Conservation (phyloP, 768 basidiomycete species). For the Tricholoma terreum region DNA sequence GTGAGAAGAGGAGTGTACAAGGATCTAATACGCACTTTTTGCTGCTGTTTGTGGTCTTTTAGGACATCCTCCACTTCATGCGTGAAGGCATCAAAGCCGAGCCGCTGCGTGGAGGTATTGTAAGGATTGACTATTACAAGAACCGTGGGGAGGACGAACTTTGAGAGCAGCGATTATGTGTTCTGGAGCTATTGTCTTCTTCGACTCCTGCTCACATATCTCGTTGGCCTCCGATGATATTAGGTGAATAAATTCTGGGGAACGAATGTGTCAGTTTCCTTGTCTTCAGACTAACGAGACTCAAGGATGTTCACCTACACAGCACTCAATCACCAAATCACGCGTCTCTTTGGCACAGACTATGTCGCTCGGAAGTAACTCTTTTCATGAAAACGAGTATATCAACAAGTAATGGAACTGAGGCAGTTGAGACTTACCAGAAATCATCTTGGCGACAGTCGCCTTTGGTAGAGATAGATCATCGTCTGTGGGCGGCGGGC, state of each 20-base stretch:
- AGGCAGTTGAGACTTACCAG: constrained; percentile 48
- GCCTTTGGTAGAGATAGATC: constrained; percentile 96
- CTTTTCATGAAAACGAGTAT: constrained; percentile 42
- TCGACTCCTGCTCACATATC: constrained; percentile 95
- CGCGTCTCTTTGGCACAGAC: constrained; percentile 94
- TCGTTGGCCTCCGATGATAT: constrained; percentile 98
- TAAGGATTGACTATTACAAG: constrained; percentile 7
- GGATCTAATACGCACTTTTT: constrained; percentile 59
- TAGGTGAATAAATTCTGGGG: constrained; percentile 94
- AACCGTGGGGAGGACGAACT: constrained; percentile 39
- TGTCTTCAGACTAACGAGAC: not conserved
- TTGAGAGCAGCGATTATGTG: constrained; percentile 92
- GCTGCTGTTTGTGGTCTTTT: constrained; percentile 94
- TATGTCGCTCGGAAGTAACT: constrained; percentile 84
- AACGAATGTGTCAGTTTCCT: constrained; percentile 7
- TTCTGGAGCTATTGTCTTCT: constrained; percentile 98
- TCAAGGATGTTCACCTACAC: constrained; percentile 81
- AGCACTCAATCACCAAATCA: constrained; percentile 96
- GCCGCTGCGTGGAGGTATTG: constrained; percentile 47
- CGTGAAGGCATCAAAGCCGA: constrained; percentile 91
- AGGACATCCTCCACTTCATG: constrained; percentile 88
- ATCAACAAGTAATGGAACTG: constrained; percentile 3
- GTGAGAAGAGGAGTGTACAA: constrained; percentile 1
- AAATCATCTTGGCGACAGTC: constrained; percentile 95
- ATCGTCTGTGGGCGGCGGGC: constrained; percentile 70